Evolutionary conservation across 2,329 filamentous ascomycete genomes (phyloP).

Genomic region (Uncinocarpus reesii): DNA sequence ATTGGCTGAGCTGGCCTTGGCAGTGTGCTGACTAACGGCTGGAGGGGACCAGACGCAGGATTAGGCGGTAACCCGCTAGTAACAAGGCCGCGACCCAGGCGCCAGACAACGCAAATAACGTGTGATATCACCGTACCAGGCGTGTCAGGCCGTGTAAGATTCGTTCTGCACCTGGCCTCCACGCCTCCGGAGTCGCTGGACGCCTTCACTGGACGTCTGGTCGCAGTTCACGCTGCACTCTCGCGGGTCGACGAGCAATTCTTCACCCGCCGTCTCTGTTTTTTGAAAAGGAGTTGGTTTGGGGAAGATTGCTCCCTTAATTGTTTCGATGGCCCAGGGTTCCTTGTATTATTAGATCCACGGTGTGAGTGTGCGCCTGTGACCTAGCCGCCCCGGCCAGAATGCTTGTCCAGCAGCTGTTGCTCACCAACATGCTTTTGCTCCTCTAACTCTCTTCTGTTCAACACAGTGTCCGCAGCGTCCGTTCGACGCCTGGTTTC

Average conservation of each 20-base stretch:
- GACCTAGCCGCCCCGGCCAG: conserved; percentile 12
- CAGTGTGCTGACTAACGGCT: neutral
- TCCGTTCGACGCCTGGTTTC: neutral
- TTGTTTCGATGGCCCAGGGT: neutral
- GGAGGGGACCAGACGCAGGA: neutral
- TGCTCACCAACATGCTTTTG: conserved; percentile 2
- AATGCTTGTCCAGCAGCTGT: conserved; percentile 12
- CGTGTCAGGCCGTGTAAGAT: neutral
- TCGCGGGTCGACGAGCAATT: too few relatives aligned
- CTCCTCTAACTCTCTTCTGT: neutral
- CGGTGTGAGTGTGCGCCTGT: conserved; percentile 11
- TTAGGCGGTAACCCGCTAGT: neutral
- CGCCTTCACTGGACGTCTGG: too few relatives aligned
- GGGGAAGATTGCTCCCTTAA: neutral
- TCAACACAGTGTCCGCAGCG: neutral
- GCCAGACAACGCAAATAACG: neutral
- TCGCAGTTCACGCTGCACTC: too few relatives aligned
- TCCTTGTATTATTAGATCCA: conserved; percentile 7
- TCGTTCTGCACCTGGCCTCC: neutral
- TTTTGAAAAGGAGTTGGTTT: too few relatives aligned
- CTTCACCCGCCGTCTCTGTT: too few relatives aligned
- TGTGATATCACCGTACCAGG: conserved; percentile 3
- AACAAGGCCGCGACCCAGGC: neutral
- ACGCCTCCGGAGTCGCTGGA: too few relatives aligned
- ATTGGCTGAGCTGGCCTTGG: neutral